These are phyloP conservation scores for Psophocarpus tetragonolobus DNA, from an alignment of 306 rosid genomes.

Conservation along the genomic window DNA sequence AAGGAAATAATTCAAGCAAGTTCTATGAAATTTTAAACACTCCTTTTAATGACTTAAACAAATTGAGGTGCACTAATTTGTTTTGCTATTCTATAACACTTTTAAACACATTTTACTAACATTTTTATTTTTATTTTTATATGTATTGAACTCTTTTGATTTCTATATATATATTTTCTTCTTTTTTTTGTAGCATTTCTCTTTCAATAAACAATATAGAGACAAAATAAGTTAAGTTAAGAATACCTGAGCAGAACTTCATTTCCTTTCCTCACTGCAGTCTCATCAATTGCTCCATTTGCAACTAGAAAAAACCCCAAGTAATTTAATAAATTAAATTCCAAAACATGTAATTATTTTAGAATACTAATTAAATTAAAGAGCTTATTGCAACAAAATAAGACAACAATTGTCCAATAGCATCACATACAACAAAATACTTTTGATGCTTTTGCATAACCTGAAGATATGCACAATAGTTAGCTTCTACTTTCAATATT, in stretches of 20 bases:
- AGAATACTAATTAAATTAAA: conserved; percentile 15
- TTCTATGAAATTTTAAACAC: no score
- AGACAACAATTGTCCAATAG: conserved; percentile 74
- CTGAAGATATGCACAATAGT: conserved; percentile 52
- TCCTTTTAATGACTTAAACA: no score
- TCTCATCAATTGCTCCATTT: conserved; percentile 77
- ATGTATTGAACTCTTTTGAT: no score
- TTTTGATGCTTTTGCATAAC: conserved; percentile 98
- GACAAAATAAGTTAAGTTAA: conserved; percentile 4
- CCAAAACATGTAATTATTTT: not conserved
- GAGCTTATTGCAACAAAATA: conserved; percentile 82
- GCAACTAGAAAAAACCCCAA: conserved; percentile 57
- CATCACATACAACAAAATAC: conserved; percentile 75
- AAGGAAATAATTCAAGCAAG: no score
- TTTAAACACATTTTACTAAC: no score
- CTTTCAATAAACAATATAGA: not conserved
- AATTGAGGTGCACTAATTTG: no score
- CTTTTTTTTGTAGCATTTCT: no score
- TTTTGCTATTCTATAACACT: no score
- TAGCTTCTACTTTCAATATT: conserved; percentile 27
- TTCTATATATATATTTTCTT: no score
- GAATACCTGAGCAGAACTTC: conserved; percentile 86
- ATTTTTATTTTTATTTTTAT: no score
- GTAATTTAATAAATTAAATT: conserved; percentile 26
- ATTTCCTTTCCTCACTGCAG: conserved; percentile 78